phyloP scores from a whole-genome alignment of 805 yeast species.

The Starmerella roubikii region DNA sequence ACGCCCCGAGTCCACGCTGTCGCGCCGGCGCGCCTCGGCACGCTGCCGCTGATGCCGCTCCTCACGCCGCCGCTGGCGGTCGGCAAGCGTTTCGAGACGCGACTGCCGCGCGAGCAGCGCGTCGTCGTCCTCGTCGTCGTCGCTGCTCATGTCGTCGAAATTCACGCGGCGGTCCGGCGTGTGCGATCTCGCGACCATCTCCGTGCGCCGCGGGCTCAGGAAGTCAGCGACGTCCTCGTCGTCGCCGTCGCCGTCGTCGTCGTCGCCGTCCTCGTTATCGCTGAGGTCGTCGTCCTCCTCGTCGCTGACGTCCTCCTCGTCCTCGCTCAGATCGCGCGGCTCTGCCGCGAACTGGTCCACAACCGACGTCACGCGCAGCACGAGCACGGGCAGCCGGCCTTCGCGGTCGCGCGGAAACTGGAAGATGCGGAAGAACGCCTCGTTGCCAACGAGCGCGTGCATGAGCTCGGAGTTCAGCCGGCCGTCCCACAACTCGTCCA shows the following conservation, averaged over 20 bases:
- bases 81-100: background rate
- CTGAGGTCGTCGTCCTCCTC: background rate
- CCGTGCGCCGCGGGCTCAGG: no score
- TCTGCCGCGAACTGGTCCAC: conserved; percentile 1
- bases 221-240: background rate
- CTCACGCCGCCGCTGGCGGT: background rate
- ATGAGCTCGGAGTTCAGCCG: conserved; percentile 9
- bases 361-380: conserved; percentile 37
- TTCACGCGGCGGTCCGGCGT: no score
- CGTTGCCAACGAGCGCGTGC: conserved; percentile 3
- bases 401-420: conserved; percentile 15
- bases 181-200: no score
- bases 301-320: background rate
- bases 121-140: background rate
- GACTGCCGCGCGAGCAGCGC: background rate
- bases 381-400: conserved; percentile 33
- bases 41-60: background rate
- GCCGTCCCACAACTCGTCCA: conserved; percentile 14
- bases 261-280: background rate
- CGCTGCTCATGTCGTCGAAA: no score
- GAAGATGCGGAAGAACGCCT: conserved; percentile 17
- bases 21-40: background rate
- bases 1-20: no score
- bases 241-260: background rate
- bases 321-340: background rate